Evolutionary conservation across 1,284 basidiomycete species (phyloP).

Genomic region (Pholiota adiposa): DNA sequence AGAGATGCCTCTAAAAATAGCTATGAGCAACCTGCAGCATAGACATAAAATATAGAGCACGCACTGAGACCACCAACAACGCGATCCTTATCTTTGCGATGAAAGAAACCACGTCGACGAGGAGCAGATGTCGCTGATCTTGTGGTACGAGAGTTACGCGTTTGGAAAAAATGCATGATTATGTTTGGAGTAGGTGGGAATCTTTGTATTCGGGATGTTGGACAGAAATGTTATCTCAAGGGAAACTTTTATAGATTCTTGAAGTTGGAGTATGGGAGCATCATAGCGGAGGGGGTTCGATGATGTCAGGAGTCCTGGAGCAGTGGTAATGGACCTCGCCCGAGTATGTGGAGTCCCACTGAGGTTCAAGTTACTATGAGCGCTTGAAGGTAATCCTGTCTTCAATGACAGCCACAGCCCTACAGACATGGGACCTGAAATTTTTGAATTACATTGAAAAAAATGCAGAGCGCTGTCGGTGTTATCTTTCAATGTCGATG

Average conservation of each 20-base stretch:
- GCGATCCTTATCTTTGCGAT: constrained; percentile 45
- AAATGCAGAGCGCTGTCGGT: no score
- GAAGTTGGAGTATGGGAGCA: neutral
- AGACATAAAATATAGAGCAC: constrained; percentile 18
- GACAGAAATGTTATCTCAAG: neutral
- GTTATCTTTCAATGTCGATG: no score
- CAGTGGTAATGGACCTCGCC: neutral
- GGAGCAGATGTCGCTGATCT: constrained; percentile 22
- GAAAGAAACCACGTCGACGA: constrained; percentile 34
- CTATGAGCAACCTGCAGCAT: neutral
- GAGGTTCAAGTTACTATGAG: no score
- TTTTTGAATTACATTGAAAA: no score
- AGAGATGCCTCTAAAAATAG: constrained; percentile 46
- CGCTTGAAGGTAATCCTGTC: no score
- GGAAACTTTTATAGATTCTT: neutral
- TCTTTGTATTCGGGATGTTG: neutral
- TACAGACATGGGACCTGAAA: no score
- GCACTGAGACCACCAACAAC: constrained; percentile 54
- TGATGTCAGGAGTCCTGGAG: neutral
- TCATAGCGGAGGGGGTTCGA: neutral
- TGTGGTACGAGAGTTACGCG: constrained; percentile 6
- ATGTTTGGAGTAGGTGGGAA: neutral
- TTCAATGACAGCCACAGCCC: no score
- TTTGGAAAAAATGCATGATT: constrained; percentile 31
- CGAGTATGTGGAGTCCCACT: neutral